Conservation (phyloP, 805 yeast genomes). For the Vanderwaltozyma polyspora region DNA sequence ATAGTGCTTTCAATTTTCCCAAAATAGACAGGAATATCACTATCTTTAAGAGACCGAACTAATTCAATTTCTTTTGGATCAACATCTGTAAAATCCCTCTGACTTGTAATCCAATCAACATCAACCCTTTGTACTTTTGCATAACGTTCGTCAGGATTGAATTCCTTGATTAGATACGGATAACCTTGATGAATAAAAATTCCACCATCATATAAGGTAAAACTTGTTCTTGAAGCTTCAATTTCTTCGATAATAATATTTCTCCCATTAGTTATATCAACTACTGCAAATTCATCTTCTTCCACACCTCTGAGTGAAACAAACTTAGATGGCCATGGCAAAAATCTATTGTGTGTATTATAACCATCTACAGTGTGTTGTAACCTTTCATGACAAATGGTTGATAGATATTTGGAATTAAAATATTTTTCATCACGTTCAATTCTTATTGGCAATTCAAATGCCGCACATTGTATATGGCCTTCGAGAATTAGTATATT, state of each 20-base stretch:
- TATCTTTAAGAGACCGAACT: conserved; percentile 41
- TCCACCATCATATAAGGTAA: conserved; percentile 86
- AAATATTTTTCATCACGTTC: conserved; percentile 50
- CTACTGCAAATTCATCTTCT: conserved; percentile 75
- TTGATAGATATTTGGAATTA: conserved; percentile 19
- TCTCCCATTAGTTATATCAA: conserved; percentile 71
- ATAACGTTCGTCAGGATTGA: conserved; percentile 62
- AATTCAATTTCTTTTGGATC: conserved; percentile 71
- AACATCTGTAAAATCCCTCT: conserved; percentile 85
- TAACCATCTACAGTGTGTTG: conserved; percentile 36
- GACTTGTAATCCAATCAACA: conserved; percentile 90
- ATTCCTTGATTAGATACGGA: conserved; percentile 76
- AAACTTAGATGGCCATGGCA: conserved; percentile 72
- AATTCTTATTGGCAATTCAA: conserved; percentile 57
- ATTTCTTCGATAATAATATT: conserved; percentile 77
- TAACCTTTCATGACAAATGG: conserved; percentile 31
- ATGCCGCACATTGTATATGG: conserved; percentile 92
- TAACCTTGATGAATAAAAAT: conserved; percentile 89
- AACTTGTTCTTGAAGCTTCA: conserved; percentile 79
- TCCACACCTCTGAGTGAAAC: conserved; percentile 79
- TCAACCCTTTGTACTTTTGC: conserved; percentile 82
- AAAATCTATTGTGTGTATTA: conserved; percentile 44
- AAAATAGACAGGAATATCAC: conserved; percentile 54
- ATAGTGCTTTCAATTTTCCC: conserved; percentile 67
- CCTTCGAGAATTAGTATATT: conserved; percentile 57